Evolutionary conservation across 306 rosid genomes (phyloP).

Genomic region (Prunus fruticosa): DNA sequence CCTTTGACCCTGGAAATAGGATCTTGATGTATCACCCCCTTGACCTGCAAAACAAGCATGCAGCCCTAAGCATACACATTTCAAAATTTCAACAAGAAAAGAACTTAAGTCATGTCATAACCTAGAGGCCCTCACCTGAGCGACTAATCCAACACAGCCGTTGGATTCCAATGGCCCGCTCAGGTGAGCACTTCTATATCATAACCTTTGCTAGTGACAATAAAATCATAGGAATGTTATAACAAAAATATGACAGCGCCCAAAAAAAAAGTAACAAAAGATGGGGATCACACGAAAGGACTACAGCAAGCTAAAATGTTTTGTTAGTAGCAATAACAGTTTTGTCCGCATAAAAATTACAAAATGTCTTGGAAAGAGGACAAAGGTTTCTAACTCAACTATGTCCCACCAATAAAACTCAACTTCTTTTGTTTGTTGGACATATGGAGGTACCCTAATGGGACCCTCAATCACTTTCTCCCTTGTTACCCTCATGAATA

Average conservation of each 20-base stretch:
- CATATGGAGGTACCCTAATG: too few relatives aligned
- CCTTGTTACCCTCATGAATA: too few relatives aligned
- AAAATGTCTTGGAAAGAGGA: background rate
- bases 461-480: too few relatives aligned
- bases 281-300: too few relatives aligned
- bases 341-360: too few relatives aligned
- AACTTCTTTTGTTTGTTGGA: too few relatives aligned
- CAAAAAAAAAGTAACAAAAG: background rate
- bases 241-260: background rate
- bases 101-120: slow-evolving; percentile 5
- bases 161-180: background rate
- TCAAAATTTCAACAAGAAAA: background rate
- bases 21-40: slow-evolving; percentile 67
- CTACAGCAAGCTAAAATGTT: too few relatives aligned
- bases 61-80: slow-evolving; percentile 8
- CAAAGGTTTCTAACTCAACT: too few relatives aligned
- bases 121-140: background rate
- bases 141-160: background rate
- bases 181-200: background rate
- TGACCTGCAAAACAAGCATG: slow-evolving; percentile 60
- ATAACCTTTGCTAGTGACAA: background rate
- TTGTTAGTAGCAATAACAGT: too few relatives aligned
- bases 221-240: background rate
- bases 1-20: slow-evolving; percentile 84
- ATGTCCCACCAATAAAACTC: too few relatives aligned